A percentile compares a stretch with the other conserved stretches of the same genome.
Conservation (phyloP, 2,329 filamentous ascomycete genomes). For the Fusarium sp. region DNA sequence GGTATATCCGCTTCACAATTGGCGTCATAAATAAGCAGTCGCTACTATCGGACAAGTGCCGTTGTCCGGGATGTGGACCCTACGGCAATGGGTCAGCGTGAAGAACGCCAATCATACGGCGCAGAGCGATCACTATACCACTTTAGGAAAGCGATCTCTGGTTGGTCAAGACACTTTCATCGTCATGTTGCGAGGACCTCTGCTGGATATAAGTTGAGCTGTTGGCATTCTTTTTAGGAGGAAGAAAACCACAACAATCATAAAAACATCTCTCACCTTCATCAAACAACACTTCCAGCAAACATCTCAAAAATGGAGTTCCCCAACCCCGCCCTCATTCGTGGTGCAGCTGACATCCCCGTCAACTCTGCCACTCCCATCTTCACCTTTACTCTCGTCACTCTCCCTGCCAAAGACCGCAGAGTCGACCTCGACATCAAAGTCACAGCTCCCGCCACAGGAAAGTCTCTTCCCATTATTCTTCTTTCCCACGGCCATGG, state of each 20-base stretch:
- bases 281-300: background rate
- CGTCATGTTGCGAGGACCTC: background rate
- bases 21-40: background rate
- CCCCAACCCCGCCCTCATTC: slow-evolving; percentile 40
- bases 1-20: slow-evolving; percentile 14
- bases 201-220: slow-evolving; percentile 24
- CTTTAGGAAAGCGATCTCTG: slow-evolving; percentile 13
- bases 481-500: slow-evolving; percentile 48
- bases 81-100: background rate
- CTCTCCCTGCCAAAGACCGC: slow-evolving; percentile 30
- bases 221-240: background rate
- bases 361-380: slow-evolving; percentile 35
- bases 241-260: background rate
- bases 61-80: slow-evolving; percentile 11
- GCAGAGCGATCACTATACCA: background rate
- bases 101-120: slow-evolving; percentile 1
- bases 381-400: slow-evolving; percentile 43
- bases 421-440: slow-evolving; percentile 45
- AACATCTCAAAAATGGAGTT: slow-evolving; percentile 36
- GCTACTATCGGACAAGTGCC: slow-evolving; percentile 8
- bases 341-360: slow-evolving; percentile 43
- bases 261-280: background rate
- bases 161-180: slow-evolving; percentile 11
- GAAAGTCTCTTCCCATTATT: slow-evolving; percentile 41
- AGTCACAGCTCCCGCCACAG: slow-evolving; percentile 33